These are phyloP conservation scores for Skeletonema costatum DNA, from an alignment of 108 stramenopile genomes.

Conservation along the genomic window DNA sequence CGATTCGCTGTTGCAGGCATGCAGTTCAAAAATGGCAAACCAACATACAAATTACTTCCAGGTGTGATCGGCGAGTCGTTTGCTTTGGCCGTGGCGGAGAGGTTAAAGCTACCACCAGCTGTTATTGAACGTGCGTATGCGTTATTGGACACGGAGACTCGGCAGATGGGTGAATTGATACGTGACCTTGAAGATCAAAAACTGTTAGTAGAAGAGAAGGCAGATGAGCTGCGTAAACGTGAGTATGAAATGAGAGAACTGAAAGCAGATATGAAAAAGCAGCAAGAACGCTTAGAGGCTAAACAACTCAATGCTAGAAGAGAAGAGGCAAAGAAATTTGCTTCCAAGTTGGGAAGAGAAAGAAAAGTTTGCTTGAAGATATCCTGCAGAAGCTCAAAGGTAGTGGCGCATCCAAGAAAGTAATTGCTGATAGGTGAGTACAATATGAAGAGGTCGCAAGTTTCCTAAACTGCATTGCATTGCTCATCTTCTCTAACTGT, in stretches of 20 bases:
- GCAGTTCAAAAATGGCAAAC: constrained; percentile 85
- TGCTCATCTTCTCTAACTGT: not conserved
- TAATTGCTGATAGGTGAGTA: constrained; percentile 67
- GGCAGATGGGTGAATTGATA: constrained; percentile 88
- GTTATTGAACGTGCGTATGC: constrained; percentile 81
- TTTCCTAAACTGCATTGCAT: not conserved
- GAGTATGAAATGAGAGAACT: constrained; percentile 73
- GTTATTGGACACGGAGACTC: constrained; percentile 83
- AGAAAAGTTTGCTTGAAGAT: constrained; percentile 84
- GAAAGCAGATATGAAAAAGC: constrained; percentile 71
- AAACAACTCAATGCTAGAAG: constrained; percentile 73
- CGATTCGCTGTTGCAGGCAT: constrained; percentile 76
- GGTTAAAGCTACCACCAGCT: constrained; percentile 66
- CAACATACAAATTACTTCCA: constrained; percentile 89
- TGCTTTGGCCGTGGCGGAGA: constrained; percentile 89
- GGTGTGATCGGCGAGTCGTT: constrained; percentile 94
- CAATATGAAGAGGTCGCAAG: not conserved
- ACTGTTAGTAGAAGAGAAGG: constrained; percentile 66
- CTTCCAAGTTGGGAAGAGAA: constrained; percentile 86
- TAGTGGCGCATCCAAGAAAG: constrained; percentile 73
- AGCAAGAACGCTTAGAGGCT: constrained; percentile 65
- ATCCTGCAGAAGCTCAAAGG: constrained; percentile 77
- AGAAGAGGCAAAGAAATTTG: constrained; percentile 82
- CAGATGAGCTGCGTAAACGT: constrained; percentile 67
- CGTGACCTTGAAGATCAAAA: constrained; percentile 85